phyloP scores from a whole-genome alignment of 2,329 filamentous ascomycete genomes.

The Xylaria sp. region DNA sequence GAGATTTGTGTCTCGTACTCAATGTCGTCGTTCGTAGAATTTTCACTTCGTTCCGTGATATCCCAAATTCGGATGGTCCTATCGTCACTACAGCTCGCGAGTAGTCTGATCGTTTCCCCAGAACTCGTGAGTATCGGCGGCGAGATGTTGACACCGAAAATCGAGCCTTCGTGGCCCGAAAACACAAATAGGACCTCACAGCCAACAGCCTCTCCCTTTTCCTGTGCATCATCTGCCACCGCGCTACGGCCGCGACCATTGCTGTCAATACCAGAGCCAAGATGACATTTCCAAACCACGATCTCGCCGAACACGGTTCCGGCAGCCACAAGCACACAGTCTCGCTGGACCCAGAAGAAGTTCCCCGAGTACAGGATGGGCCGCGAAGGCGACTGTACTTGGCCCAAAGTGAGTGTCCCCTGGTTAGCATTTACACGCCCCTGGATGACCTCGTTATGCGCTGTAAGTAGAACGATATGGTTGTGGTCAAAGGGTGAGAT shows the following conservation, averaged over 20 bases:
- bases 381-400: slow-evolving; percentile 68
- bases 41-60: slow-evolving; percentile 61
- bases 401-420: slow-evolving; percentile 49
- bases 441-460: slow-evolving; percentile 80
- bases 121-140: slow-evolving; percentile 50
- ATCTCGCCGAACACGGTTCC: slow-evolving; percentile 97
- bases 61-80: slow-evolving; percentile 89
- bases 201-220: not conserved
- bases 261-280: slow-evolving; percentile 29
- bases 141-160: slow-evolving; percentile 88
- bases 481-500: slow-evolving; percentile 52
- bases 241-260: not conserved
- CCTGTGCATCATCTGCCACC: not conserved
- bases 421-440: slow-evolving; percentile 43
- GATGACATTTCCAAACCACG: slow-evolving; percentile 78
- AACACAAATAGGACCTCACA: slow-evolving; percentile 60
- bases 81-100: slow-evolving; percentile 95
- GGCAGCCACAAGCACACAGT: slow-evolving; percentile 75
- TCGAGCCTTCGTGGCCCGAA: slow-evolving; percentile 83
- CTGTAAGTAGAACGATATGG: slow-evolving; percentile 72
- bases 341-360: slow-evolving; percentile 64
- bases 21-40: slow-evolving; percentile 39
- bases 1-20: slow-evolving; percentile 36
- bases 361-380: slow-evolving; percentile 89
- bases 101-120: slow-evolving; percentile 58